Base-by-base conservation (phyloP, 2,329 filamentous ascomycete genomes). In the Geosmithia putterillii region DNA sequence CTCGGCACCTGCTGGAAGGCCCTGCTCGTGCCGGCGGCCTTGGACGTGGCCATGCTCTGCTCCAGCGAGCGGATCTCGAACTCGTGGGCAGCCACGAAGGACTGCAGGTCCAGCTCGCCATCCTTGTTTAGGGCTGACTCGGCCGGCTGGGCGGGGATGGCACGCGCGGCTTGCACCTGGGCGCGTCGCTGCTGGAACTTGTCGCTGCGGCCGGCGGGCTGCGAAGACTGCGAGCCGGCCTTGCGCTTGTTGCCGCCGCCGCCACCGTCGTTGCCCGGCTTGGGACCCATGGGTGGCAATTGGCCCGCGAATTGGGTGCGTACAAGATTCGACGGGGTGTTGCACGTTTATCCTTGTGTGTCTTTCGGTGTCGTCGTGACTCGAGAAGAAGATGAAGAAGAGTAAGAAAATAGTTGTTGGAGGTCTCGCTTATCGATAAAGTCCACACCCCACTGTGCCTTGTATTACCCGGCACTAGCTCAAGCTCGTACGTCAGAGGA, bases 1-100 rank as follows among this genome's bases (percentile, higher is more conserved):
- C 87, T 77, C 1, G 92, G 92, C 5, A 98, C 84, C 52, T 86
- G 78, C 61, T 98, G 92, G 56, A 96, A 96, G 14, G 90, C 89
- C 42, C 90, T 75, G 45, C 77, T 80, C 38, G 75, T 67, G 43
- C 69, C 65, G 35, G 67, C 65, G 5, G 64, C 63, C 59, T 84
- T 89, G 40, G 86, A 83, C 32, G 76, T 79, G 44, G 74, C 72
- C 74, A 96, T 92, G 47, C 85, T 86, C 54, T 81, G 72, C 57
- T 95, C 85, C 40, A 96, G 67, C 1, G 89, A 83, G 45, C 76
- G 77, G 52, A 98, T 94, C 66, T 96, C 90, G 54, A 86, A 94
- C 56, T 94, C 82, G 47, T 89, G 83, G 10, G 87, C 81, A 51
- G 79, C 79, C 51, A 96, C 73, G 54, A 96, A 98, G 22, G 82